Base-by-base conservation (phyloP, 306 rosid genomes). In the Castanea mollissima region DNA sequence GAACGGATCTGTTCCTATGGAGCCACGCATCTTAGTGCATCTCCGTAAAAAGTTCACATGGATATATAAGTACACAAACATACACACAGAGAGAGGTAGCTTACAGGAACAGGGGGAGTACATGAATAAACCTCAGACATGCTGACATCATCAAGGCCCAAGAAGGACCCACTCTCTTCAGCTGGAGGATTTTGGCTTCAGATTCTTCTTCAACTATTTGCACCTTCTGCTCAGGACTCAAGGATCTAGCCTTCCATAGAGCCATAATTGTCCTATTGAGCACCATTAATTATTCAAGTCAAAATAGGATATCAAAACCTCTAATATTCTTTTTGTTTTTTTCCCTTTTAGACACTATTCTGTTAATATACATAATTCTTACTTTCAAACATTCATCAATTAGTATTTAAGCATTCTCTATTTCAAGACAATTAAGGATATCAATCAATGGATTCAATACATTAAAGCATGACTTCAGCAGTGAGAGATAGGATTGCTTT, bases 201-300 rank as follows among this genome's bases (percentile, higher is more conserved):
- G 96, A 78, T 51, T 91, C 94, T 77, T 92, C 97, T 83, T 91
- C 97, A 69, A 96, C 92, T 83, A 96, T 87, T 73, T 84, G 89
- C 80, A 87, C 96, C 85, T 89, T 91, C 84, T 96, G 99, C 85
- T 96, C 99, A n/a, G 92, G 94, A 86, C 89, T 93, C 89, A 91
- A 80, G 38, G 96, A 88, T 85, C 89, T 93, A 55, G 99, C 91
- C 86, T 91, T 96, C 99, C 99, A 96, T 5, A 96, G 92, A 60
- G 93, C 98, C 98, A 93, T 89, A 80, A 96, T 96, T 70, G 98
- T 96, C 89, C 99, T 93, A 76, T 64, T 77, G 77, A 82, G 69
- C 77, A 81, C 44, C 78, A 68, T 55, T 55, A 78, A 70, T 78
- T 57, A 55, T 83, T 81, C 62, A 55, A 67, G 74, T 38, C 23